Evolutionary conservation across 169 alveolate species (phyloP).

Genomic region (Plasmodium ovale): DNA sequence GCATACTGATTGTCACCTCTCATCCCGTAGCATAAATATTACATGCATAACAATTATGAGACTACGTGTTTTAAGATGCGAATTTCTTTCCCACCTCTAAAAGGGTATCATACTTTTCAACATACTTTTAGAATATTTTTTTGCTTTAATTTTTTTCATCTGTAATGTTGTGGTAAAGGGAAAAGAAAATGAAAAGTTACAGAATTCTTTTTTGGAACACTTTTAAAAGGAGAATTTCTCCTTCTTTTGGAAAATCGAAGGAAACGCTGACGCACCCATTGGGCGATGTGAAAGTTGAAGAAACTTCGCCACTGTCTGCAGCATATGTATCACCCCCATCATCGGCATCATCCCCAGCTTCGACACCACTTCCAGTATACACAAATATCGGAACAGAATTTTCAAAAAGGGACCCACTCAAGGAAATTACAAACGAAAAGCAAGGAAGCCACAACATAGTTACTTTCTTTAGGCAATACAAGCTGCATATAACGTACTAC

Average conservation of each 20-base stretch:
- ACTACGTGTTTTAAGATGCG: too few species aligned
- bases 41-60: too few species aligned
- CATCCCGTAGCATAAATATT: too few species aligned
- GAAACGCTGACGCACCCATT: neutral
- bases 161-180: too few species aligned
- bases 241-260: neutral
- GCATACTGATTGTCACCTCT: neutral
- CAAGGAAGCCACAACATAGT: neutral
- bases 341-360: too few species aligned
- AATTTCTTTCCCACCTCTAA: neutral
- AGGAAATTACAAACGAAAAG: neutral
- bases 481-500: constrained; percentile 36
- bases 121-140: neutral
- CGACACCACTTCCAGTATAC: too few species aligned
- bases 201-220: neutral
- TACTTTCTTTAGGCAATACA: neutral
- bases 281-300: neutral
- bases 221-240: neutral
- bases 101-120: neutral
- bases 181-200: neutral
- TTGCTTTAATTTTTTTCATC: too few species aligned
- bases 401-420: neutral
- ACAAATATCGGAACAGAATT: neutral
- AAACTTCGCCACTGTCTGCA: neutral
- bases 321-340: too few species aligned